phyloP scores from a whole-genome alignment of 192 early-diverging fungal genomes.

The Phlyctochytrium bullatum region DNA sequence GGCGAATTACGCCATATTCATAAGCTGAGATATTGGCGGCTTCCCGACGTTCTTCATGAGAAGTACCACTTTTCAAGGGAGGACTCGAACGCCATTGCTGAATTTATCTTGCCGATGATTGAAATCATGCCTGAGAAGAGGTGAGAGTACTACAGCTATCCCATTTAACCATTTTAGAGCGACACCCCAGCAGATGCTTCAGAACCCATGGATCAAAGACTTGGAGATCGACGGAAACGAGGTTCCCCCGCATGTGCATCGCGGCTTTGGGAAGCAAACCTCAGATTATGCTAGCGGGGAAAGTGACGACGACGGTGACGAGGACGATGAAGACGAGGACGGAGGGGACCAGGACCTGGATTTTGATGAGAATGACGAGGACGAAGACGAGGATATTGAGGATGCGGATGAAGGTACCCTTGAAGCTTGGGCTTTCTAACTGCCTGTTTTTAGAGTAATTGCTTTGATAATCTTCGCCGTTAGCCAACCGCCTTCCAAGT shows the following conservation, averaged over 20 bases:
- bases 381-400: background rate
- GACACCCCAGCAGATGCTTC: constrained; percentile 42
- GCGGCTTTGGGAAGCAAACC: constrained; percentile 24
- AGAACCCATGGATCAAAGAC: constrained; percentile 37
- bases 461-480: background rate
- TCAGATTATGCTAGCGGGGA: constrained; percentile 23
- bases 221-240: constrained; percentile 26
- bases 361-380: constrained; percentile 17
- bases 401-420: background rate
- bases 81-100: constrained; percentile 73
- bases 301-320: constrained; percentile 11
- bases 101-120: constrained; percentile 83
- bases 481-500: background rate
- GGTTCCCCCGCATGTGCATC: constrained; percentile 21
- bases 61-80: constrained; percentile 75
- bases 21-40: constrained; percentile 76
- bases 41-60: constrained; percentile 81
- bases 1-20: constrained; percentile 83
- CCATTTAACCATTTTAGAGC: constrained; percentile 21
- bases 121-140: constrained; percentile 38
- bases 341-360: constrained; percentile 25
- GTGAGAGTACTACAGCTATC: constrained; percentile 10
- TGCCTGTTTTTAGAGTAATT: background rate
- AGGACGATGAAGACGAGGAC: constrained; percentile 17
- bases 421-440: background rate